Base-by-base conservation (phyloP, 495 filamentous ascomycete species). In the Hypoxylon subgilvum region DNA sequence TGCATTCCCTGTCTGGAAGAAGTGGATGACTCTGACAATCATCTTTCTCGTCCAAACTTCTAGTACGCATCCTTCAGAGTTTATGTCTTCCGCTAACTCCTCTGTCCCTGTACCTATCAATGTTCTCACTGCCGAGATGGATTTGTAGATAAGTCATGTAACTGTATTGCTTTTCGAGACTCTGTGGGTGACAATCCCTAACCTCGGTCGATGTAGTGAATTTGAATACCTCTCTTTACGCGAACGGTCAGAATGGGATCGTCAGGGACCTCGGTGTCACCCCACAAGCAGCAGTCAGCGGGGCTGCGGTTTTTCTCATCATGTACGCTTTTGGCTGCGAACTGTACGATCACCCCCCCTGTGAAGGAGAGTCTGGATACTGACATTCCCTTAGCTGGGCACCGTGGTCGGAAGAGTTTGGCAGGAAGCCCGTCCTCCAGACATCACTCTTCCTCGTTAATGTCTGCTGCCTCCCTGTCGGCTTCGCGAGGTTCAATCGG, bases 271-370 rank as follows among this genome's bases (percentile, higher is more conserved):
- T 88, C 60, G 48, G 74, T 14, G 83, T 92, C 58, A 86, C 81
- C 59, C 72, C 71, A 16, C 85, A 88, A 66, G 79, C 79, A 0
- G 87, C 86, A 0, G 80, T 88, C 8, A 76, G 82, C 10, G 88
- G 88, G 8, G 83, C 88, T n/a, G 82, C 83, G 64, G 77, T 89
- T 27, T 92, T 91, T 73, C 75, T 92, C 18, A 74, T 91, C 25
- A 66, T 79, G 4, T 91, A 92, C 64, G 88, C 87, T 13, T 90
- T 92, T 67, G 89, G 89, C 6, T 92, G 88, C 65, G 89, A 92
- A 66, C 78, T 92, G 7, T 70, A 54, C 23, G 67, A 23, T 17
- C 40, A 9, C 32, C 44, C 36, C 32, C 30, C 0, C 21, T 18
- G 14, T 17, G 9, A 2, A 2, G 28, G 1, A 7, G 23, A 27